Percentiles rank a stretch among this genome's conserved stretches.
phyloP scores from a whole-genome alignment of 1,284 basidiomycete genomes.

The Sporisorium exsertum region DNA sequence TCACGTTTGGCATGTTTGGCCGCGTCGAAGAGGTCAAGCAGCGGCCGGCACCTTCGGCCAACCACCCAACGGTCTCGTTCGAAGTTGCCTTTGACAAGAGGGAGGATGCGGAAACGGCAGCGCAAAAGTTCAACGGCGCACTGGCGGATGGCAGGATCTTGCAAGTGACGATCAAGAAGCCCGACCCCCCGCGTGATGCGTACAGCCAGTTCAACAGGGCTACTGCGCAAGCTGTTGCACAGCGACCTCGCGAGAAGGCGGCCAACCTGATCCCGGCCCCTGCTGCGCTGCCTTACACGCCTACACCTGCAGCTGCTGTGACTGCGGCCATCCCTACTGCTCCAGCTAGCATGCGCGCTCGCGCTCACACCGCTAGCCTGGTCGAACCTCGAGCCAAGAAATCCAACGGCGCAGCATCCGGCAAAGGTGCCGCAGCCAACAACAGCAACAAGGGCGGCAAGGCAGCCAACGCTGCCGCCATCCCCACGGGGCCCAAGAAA shows the following conservation, averaged over 20 bases:
- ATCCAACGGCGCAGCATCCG: constrained; percentile 9
- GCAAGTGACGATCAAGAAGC: constrained; percentile 55
- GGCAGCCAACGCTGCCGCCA: constrained; percentile 8
- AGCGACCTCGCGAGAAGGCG: constrained; percentile 38
- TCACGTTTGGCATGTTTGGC: constrained; percentile 64
- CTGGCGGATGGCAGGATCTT: constrained; percentile 66
- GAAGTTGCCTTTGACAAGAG: constrained; percentile 59
- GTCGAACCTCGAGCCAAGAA: constrained; percentile 45
- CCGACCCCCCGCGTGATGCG: constrained; percentile 35
- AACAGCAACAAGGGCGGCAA: constrained; percentile 12
- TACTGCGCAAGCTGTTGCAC: constrained; percentile 38
- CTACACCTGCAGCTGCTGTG: constrained; percentile 34
- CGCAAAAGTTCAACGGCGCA: constrained; percentile 62
- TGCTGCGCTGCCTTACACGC: constrained; percentile 41
- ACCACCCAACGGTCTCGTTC: constrained; percentile 60
- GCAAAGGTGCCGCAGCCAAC: constrained; percentile 13
- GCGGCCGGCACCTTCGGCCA: constrained; percentile 50
- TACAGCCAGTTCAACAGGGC: constrained; percentile 43
- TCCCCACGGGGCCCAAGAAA: constrained; percentile 12
- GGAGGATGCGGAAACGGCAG: constrained; percentile 54
- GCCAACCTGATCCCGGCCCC: constrained; percentile 41
- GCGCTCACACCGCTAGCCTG: constrained; percentile 24
- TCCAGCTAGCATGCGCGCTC: constrained; percentile 42
- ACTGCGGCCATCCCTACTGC: constrained; percentile 43
- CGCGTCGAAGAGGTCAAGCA: constrained; percentile 56